A percentile compares a stretch with the other conserved stretches of the same genome.
Evolutionary conservation across 2,329 filamentous ascomycete species (phyloP).

Genomic region (Fulvia fulva): DNA sequence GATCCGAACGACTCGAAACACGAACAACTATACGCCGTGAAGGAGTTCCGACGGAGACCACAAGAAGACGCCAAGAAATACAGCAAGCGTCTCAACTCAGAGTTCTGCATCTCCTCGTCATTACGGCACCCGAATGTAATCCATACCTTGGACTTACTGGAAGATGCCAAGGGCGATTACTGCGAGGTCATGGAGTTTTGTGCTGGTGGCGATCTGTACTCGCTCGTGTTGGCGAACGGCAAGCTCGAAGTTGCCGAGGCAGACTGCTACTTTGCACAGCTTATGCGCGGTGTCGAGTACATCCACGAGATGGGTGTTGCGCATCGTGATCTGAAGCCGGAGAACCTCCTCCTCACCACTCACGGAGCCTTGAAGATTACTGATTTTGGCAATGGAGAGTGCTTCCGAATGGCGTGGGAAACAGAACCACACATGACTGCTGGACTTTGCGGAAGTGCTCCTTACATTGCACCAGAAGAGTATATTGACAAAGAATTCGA

Average conservation of each 20-base stretch:
- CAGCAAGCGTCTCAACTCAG: constrained; percentile 92
- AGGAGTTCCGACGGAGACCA: constrained; percentile 91
- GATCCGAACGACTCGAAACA: constrained; percentile 69
- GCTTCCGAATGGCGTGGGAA: constrained; percentile 99
- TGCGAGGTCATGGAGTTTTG: constrained; percentile 99
- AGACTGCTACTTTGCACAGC: constrained; percentile 97
- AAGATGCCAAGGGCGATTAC: constrained; percentile 95
- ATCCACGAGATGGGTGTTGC: constrained; percentile 99
- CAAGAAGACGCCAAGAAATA: constrained; percentile 97
- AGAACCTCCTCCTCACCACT: constrained; percentile 90
- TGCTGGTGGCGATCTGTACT: constrained; percentile 92
- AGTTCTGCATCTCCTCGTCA: constrained; percentile 97
- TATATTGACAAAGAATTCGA: constrained; percentile 95
- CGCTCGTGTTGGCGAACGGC: constrained; percentile 80
- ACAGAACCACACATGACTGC: constrained; percentile 98
- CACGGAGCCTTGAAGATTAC: constrained; percentile 95
- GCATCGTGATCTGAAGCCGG: constrained; percentile 92
- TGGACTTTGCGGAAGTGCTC: constrained; percentile 90
- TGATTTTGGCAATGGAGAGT: constrained; percentile 97
- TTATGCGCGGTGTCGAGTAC: constrained; percentile 98
- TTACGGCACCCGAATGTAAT: constrained; percentile 97
- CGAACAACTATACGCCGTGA: constrained; percentile 94
- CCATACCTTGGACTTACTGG: constrained; percentile 89
- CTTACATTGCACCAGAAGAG: constrained; percentile 96
- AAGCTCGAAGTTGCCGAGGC: constrained; percentile 91